phyloP scores from a whole-genome alignment of 495 filamentous ascomycete genomes.

The Penicillium longicatenatum region DNA sequence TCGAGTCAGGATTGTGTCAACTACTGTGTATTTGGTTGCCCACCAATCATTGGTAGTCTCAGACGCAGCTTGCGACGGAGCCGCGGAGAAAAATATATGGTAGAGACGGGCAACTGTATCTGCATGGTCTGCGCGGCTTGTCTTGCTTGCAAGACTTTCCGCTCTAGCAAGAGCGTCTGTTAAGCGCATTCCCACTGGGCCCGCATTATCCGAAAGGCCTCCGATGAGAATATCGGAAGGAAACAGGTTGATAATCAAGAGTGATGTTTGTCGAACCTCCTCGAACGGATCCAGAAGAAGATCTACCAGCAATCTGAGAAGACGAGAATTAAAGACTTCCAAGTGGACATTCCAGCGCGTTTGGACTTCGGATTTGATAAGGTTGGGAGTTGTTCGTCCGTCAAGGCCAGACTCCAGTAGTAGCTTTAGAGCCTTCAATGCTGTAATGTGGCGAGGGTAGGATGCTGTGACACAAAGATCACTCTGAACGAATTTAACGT shows the following conservation, averaged over 20 bases:
- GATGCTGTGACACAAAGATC: conserved; percentile 76
- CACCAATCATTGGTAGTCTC: conserved; percentile 30
- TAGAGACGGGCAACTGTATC: conserved; percentile 75
- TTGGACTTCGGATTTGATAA: conserved; percentile 26
- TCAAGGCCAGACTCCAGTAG: conserved; percentile 60
- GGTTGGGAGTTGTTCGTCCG: conserved; percentile 31
- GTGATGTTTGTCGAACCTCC: conserved; percentile 74
- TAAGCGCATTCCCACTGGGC: conserved; percentile 19
- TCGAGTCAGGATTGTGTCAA: conserved; percentile 45
- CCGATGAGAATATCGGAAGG: conserved; percentile 27
- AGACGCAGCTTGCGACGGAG: conserved; percentile 13
- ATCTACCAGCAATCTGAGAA: conserved; percentile 64
- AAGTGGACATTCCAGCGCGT: conserved; percentile 52
- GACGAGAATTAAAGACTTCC: conserved; percentile 54
- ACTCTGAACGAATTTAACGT: conserved; percentile 64
- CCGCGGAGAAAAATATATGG: conserved; percentile 52
- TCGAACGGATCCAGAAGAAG: conserved; percentile 88
- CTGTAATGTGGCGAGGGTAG: conserved; percentile 84
- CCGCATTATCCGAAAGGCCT: conserved; percentile 7
- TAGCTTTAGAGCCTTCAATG: conserved; percentile 65
- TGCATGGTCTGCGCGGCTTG: conserved; percentile 81
- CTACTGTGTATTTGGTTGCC: conserved; percentile 43
- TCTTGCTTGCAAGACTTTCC: conserved; percentile 60
- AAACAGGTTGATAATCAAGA: conserved; percentile 57
- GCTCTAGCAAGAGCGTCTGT: conserved; percentile 38